These are phyloP conservation scores for Aegilops umbellulata DNA, from an alignment of 176 grass and related monocot species.

Conservation along the genomic window DNA sequence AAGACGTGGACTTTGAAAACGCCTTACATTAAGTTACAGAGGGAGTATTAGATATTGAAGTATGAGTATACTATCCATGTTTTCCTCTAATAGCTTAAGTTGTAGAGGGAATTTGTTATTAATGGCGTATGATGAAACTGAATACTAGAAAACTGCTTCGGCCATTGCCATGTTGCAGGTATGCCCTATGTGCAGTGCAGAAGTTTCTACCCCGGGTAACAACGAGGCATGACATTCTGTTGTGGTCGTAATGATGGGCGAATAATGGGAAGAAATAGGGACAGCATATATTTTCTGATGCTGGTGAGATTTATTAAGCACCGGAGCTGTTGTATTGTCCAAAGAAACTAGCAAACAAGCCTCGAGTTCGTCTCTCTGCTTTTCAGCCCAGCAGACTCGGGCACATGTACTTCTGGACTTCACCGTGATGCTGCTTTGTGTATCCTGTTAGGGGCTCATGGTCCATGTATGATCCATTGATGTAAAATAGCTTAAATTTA, in stretches of 20 bases:
- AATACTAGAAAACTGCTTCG: not conserved
- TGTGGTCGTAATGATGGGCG: not conserved
- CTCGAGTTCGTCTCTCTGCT: not conserved
- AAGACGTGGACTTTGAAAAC: too few relatives aligned
- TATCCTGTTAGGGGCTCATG: constrained; percentile 6
- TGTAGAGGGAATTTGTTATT: not conserved
- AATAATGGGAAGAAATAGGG: not conserved
- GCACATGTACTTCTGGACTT: not conserved
- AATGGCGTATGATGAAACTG: not conserved
- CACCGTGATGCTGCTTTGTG: not conserved
- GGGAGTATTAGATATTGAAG: not conserved
- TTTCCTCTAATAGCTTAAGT: not conserved
- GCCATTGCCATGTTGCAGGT: constrained; percentile 39
- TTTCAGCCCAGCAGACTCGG: not conserved
- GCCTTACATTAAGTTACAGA: too few relatives aligned
- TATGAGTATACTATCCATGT: not conserved
- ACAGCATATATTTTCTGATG: not conserved
- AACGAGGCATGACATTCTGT: constrained; percentile 24
- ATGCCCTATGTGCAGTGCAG: constrained; percentile 77
- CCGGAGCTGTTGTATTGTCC: not conserved
- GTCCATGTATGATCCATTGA: constrained; percentile 20
- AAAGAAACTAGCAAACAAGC: not conserved
- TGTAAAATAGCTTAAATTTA: constrained; percentile 33
- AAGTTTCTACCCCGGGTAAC: constrained; percentile 54
- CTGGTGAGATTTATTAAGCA: constrained; percentile 20